phyloP scores from a whole-genome alignment of 352 stramenopile genomes.

The Pythium apleroticum region DNA sequence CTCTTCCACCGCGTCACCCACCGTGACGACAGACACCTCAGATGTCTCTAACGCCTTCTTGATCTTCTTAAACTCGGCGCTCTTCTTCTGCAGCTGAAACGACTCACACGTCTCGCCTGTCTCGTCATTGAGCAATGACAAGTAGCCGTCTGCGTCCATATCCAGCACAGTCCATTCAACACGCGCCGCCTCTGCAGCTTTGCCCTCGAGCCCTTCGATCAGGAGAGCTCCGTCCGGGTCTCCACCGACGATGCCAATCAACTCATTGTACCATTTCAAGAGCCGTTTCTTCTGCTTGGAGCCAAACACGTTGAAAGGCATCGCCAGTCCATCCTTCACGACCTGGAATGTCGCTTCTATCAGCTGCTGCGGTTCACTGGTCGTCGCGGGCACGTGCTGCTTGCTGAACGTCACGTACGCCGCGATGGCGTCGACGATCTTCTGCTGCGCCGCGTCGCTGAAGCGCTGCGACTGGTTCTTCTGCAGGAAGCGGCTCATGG shows the following conservation, averaged over 20 bases:
- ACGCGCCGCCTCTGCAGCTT: slow-evolving; percentile 17
- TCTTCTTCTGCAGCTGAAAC: slow-evolving; percentile 72
- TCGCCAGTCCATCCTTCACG: slow-evolving; percentile 78
- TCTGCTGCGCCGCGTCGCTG: slow-evolving; percentile 78
- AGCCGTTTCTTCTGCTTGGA: slow-evolving; percentile 83
- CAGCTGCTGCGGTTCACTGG: slow-evolving; percentile 34
- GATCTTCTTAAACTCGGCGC: slow-evolving; percentile 67
- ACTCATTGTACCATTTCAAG: slow-evolving; percentile 86
- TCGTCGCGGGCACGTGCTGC: slow-evolving; percentile 27
- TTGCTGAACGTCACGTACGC: slow-evolving; percentile 69
- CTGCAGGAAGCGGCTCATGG: slow-evolving; percentile 74
- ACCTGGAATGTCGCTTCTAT: slow-evolving; percentile 61
- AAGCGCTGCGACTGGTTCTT: slow-evolving; percentile 80
- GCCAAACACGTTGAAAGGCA: slow-evolving; percentile 81
- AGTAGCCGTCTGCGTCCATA: slow-evolving; percentile 73
- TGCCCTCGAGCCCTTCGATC: slow-evolving; percentile 18
- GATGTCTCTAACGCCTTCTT: slow-evolving; percentile 58
- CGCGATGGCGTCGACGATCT: slow-evolving; percentile 68
- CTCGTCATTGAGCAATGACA: slow-evolving; percentile 66
- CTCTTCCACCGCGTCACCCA: slow-evolving; percentile 37
- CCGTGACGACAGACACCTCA: slow-evolving; percentile 54
- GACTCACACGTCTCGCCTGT: slow-evolving; percentile 68
- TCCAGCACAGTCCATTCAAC: slow-evolving; percentile 68
- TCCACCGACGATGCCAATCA: slow-evolving; percentile 54
- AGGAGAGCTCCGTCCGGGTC: slow-evolving; percentile 41